Base-by-base conservation (phyloP, 257 asterid species). In the Lycium ferocissimum region DNA sequence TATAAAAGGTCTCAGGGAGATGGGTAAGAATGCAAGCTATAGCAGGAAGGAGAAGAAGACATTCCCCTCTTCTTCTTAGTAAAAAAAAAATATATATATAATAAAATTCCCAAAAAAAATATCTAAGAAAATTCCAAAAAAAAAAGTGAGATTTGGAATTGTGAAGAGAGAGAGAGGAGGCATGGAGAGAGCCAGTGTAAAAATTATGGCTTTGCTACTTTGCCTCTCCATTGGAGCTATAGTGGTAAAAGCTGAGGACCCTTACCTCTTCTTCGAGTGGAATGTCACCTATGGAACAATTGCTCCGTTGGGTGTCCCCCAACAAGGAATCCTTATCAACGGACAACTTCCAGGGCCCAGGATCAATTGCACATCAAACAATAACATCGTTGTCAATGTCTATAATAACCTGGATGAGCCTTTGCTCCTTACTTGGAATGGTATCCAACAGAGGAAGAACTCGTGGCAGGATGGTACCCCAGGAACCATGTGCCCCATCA, bases 381-480 rank as follows among this genome's bases (percentile, higher is more conserved):
- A 90, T 84, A 90, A 90, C 54, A 87, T 90, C 9, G 85, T 87
- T 8, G 88, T 91, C 63, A 91, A 91, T 15, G 89, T 91, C 2
- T 84, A 78, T 78, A 91, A 90, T 80, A 37, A 86, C 9, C 84
- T 91, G 5, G 93, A 91, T 26, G 94, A 91, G 90, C 94, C 94
- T 0, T 79, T 91, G 69, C 88, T 91, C 76, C 62, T 91, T 13
- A 86, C 90, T 0, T 91, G 88, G 89, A 73, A 20, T 2, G 94
- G 93, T 5, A 40, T 91, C 54, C 94, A 91, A 33, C 92, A 91
- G 3, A 89, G 94, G 81, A 91, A 90, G 80, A 90, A 91, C 80
- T 88, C 94, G 0, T 91, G 94, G 94, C 90, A 89, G 22, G 94
- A 90, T 72, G 94, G 94, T 11, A 91, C 92, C 61, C 65, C 69